phyloP scores from a whole-genome alignment of 2,329 filamentous ascomycete genomes.

The Penicillium crustosum region DNA sequence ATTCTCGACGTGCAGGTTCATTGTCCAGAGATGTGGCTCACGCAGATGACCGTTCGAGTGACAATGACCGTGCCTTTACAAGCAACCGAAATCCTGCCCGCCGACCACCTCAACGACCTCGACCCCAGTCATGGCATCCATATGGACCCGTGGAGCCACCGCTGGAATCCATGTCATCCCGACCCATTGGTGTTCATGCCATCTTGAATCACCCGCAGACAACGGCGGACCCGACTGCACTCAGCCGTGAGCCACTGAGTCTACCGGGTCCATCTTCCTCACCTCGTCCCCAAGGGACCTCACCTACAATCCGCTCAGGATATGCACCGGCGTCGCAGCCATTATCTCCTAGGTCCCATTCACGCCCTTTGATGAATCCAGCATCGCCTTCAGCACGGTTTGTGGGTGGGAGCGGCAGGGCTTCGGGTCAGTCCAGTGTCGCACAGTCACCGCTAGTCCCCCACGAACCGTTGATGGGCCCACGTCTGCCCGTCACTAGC shows the following conservation, averaged over 20 bases:
- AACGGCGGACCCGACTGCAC: constrained; percentile 14
- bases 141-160: constrained; percentile 39
- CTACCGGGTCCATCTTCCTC: constrained; percentile 24
- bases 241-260: constrained; percentile 25
- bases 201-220: constrained; percentile 42
- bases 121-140: constrained; percentile 39
- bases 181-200: constrained; percentile 43
- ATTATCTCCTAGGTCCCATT: constrained; percentile 34
- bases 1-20: constrained; percentile 31
- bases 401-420: constrained; percentile 27
- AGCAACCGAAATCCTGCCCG: constrained; percentile 19
- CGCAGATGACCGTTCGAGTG: constrained; percentile 23
- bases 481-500: constrained; percentile 28
- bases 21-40: constrained; percentile 31
- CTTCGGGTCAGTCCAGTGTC: constrained; percentile 34
- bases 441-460: constrained; percentile 38
- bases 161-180: constrained; percentile 29
- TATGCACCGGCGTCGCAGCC: constrained; percentile 30
- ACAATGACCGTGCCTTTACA: constrained; percentile 23
- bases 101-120: constrained; percentile 30
- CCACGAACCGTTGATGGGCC: constrained; percentile 32
- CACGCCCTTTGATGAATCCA: constrained; percentile 36
- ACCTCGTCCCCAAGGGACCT: constrained; percentile 32
- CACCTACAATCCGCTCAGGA: constrained; percentile 28
- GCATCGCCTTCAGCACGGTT: constrained; percentile 41